A percentile compares a stretch with the other conserved stretches of the same genome.
Conservation (phyloP, 306 rosid genomes). For the Argentina anserina region DNA sequence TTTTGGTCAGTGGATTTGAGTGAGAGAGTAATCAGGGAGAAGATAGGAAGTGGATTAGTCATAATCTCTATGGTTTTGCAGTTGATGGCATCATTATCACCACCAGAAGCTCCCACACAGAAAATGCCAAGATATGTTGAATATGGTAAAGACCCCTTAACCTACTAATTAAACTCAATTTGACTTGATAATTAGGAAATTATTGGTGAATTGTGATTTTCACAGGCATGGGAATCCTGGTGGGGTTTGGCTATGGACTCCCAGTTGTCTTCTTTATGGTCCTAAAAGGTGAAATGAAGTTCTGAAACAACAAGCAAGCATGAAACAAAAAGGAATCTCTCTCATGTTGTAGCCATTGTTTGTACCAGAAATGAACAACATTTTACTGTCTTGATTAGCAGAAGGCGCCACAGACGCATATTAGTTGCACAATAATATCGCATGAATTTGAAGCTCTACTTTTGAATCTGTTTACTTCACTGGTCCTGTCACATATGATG, state of each 20-base stretch:
- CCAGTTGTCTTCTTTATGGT: constrained; percentile 51
- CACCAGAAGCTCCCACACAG: constrained; percentile 17
- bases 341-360: not conserved
- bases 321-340: constrained; percentile 14
- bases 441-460: not conserved
- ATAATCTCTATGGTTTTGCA: constrained; percentile 43
- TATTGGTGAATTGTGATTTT: not conserved
- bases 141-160: constrained; percentile 22
- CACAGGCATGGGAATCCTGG: constrained; percentile 52
- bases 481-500: not conserved
- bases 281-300: constrained; percentile 43
- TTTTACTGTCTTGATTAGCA: not conserved
- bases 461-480: not conserved
- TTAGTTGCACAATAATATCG: not conserved
- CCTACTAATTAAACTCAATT: not conserved
- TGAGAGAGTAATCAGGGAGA: constrained; percentile 61
- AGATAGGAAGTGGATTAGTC: constrained; percentile 50
- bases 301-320: constrained; percentile 14
- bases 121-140: constrained; percentile 19
- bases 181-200: not conserved
- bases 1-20: constrained; percentile 59
- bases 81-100: constrained; percentile 21
- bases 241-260: constrained; percentile 51
- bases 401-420: not conserved
- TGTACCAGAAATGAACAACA: not conserved